A percentile compares a stretch with the other conserved stretches of the same genome.
phyloP scores from a whole-genome alignment of 176 grass and related monocot species.

The Musa itinerans region DNA sequence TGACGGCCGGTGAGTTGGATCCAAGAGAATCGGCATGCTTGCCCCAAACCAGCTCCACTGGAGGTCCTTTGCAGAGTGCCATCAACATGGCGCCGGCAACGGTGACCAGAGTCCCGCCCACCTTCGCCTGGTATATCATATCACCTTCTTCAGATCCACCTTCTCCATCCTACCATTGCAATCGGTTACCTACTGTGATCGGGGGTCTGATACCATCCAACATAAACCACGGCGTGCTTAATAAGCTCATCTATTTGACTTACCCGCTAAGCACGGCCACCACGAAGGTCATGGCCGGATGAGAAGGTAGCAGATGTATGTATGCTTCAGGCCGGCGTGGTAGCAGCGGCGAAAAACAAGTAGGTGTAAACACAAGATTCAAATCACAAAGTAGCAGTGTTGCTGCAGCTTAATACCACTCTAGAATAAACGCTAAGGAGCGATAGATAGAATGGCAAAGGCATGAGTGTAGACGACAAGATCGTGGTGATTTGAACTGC shows the following conservation, averaged over 20 bases:
- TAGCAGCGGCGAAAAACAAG: background rate
- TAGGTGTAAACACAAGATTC: too few relatives aligned
- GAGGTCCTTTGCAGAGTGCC: slow-evolving; percentile 11
- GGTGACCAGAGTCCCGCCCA: slow-evolving; percentile 3
- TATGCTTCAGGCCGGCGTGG: too few relatives aligned
- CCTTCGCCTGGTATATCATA: slow-evolving; percentile 9
- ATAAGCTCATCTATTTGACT: too few relatives aligned
- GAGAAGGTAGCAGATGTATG: too few relatives aligned
- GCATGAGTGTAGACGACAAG: slow-evolving; percentile 88
- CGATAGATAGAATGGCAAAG: slow-evolving; percentile 88
- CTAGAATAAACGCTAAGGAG: slow-evolving; percentile 72
- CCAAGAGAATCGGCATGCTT: background rate
- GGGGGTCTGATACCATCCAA: too few relatives aligned
- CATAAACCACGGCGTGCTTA: too few relatives aligned
- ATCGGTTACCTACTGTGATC: too few relatives aligned
- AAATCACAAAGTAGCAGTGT: background rate
- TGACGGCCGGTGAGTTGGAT: background rate
- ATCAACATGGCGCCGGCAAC: slow-evolving; percentile 16
- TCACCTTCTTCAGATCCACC: slow-evolving; percentile 11
- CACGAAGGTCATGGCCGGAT: too few relatives aligned
- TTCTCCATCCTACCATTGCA: slow-evolving; percentile 14
- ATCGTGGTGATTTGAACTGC: too few relatives aligned
- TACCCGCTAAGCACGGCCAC: too few relatives aligned
- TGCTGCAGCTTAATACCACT: slow-evolving; percentile 24
- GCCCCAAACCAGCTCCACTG: background rate